Conservation (phyloP, 148 eudicot species). For the Tetragonia tetragonoides region DNA sequence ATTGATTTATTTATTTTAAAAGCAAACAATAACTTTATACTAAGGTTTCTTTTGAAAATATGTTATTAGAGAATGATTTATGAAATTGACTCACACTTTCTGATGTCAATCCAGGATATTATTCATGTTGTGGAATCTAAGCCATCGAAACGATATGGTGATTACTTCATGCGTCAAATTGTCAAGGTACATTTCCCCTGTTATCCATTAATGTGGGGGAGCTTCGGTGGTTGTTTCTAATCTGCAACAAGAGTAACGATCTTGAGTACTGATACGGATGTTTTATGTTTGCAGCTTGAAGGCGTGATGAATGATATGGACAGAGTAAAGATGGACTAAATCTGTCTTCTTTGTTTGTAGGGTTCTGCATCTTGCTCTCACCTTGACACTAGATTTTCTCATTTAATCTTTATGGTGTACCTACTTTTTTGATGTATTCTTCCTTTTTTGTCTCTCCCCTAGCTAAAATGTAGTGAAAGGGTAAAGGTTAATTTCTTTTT, state of each 20-base stretch:
- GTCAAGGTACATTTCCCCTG: slow-evolving; percentile 51
- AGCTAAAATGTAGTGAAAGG: background rate
- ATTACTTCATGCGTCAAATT: slow-evolving; percentile 88
- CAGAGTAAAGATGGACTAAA: slow-evolving; percentile 70
- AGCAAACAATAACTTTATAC: background rate
- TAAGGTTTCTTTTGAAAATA: too few species aligned
- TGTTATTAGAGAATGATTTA: too few species aligned
- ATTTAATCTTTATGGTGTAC: background rate
- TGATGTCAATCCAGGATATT: slow-evolving; percentile 55
- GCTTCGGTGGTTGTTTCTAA: background rate
- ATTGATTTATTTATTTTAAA: background rate
- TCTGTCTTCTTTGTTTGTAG: slow-evolving; percentile 17
- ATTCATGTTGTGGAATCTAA: slow-evolving; percentile 69
- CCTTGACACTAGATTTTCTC: background rate
- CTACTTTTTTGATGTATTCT: background rate
- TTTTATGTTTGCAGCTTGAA: slow-evolving; percentile 66
- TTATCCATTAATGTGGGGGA: background rate
- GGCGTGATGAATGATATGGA: slow-evolving; percentile 80
- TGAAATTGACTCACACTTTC: background rate
- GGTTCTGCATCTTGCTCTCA: background rate
- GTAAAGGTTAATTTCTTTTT: background rate
- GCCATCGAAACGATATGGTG: slow-evolving; percentile 77
- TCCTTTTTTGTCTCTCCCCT: background rate
- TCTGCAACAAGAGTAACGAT: background rate
- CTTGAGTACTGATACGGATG: background rate